Evolutionary conservation across 2,329 filamentous ascomycete species (phyloP).

Genomic region (Aureobasidium sp.): DNA sequence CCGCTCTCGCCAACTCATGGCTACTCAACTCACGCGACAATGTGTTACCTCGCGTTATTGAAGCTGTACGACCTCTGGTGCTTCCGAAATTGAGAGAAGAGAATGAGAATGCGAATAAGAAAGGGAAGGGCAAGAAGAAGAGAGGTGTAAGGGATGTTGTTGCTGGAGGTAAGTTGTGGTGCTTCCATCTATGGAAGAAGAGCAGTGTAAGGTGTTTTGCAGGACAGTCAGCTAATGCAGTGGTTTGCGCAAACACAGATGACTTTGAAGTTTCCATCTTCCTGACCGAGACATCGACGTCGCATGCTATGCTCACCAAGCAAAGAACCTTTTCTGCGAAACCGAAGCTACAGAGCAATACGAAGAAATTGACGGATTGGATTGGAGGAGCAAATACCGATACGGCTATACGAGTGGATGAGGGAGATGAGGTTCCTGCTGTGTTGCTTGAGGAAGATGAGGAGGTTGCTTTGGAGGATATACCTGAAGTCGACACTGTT

Average conservation of each 20-base stretch:
- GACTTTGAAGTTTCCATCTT: conserved; percentile 96
- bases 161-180: conserved; percentile 23
- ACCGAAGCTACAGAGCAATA: conserved; percentile 35
- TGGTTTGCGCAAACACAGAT: conserved; percentile 43
- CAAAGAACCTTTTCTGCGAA: conserved; percentile 59
- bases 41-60: conserved; percentile 73
- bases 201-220: too few species aligned
- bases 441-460: conserved; percentile 42
- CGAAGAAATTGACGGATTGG: conserved; percentile 39
- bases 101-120: conserved; percentile 51
- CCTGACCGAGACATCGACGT: conserved; percentile 73
- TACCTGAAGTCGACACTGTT: conserved; percentile 40
- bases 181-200: too few species aligned
- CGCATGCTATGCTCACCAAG: conserved; percentile 80
- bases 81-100: conserved; percentile 88
- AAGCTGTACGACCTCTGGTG: conserved; percentile 75
- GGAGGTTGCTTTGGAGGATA: conserved; percentile 42
- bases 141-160: conserved; percentile 84
- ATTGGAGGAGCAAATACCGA: conserved; percentile 27
- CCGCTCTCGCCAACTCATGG: conserved; percentile 73
- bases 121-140: conserved; percentile 49
- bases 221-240: too few species aligned
- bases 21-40: conserved; percentile 69
- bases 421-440: conserved; percentile 39
- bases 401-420: conserved; percentile 32